phyloP scores from a whole-genome alignment of 495 filamentous ascomycete species.

The Hamigera avellanea region DNA sequence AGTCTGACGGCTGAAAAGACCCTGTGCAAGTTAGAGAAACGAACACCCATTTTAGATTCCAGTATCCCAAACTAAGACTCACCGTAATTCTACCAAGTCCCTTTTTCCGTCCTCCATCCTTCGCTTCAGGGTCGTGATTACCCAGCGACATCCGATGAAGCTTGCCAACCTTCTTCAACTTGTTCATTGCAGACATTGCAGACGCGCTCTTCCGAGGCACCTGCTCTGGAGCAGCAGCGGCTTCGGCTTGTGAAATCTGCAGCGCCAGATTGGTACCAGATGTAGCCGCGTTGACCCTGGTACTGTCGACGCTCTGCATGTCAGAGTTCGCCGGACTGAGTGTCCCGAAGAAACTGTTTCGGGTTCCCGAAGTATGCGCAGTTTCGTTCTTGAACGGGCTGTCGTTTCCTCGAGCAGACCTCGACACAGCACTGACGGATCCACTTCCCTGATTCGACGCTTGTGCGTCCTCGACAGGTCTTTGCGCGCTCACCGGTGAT shows the following conservation, averaged over 20 bases:
- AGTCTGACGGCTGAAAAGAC: constrained; percentile 10
- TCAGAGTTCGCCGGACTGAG: not conserved
- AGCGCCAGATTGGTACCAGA: constrained; percentile 8
- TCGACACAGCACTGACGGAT: not conserved
- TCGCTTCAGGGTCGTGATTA: constrained; percentile 9
- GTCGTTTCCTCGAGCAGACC: no score
- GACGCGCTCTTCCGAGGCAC: not conserved
- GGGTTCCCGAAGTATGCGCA: not conserved
- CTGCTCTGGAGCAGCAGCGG: constrained; percentile 1
- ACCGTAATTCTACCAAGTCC: constrained; percentile 11
- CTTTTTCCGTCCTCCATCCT: constrained; percentile 8
- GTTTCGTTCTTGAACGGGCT: not conserved
- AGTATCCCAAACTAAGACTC: no score
- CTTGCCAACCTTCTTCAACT: constrained; percentile 19
- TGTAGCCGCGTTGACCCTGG: constrained; percentile 2
- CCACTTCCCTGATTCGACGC: not conserved
- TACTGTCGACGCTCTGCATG: constrained; percentile 5
- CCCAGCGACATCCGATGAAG: constrained; percentile 21
- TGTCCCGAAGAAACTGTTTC: constrained; percentile 1
- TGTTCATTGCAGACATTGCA: constrained; percentile 15
- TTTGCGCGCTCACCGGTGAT: not conserved
- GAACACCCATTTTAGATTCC: no score
- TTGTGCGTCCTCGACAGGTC: not conserved
- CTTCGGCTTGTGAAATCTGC: constrained; percentile 1
- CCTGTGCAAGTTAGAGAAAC: constrained; percentile 6